Conservation (phyloP, 345 rosid species). For the Lenwebbia sp. region DNA sequence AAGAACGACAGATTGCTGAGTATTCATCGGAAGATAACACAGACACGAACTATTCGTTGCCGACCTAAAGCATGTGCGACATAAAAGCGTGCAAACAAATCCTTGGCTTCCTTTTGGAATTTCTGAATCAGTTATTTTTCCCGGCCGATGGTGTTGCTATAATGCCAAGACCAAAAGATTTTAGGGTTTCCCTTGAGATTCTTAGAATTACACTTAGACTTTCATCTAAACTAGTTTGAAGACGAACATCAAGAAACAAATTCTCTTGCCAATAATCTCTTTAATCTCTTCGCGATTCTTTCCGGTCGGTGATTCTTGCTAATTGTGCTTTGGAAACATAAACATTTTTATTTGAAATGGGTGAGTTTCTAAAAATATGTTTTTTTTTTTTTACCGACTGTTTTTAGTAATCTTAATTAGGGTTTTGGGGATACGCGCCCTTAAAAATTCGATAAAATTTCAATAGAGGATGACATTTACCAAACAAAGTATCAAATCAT, state of each 20-base stretch:
- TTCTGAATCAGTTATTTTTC: not conserved
- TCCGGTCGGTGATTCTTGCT: not conserved
- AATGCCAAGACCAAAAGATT: not conserved
- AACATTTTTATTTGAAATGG: no score
- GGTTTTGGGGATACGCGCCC: not conserved
- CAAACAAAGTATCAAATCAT: constrained; percentile 59
- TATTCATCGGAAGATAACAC: rapidly evolving
- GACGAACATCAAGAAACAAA: not conserved
- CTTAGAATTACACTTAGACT: not conserved
- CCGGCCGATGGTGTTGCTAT: not conserved
- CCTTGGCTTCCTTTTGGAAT: not conserved
- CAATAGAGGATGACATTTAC: not conserved
- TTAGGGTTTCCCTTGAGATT: not conserved
- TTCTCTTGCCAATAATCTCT: not conserved
- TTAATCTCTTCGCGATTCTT: not conserved
- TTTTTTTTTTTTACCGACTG: not conserved
- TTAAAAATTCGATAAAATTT: not conserved
- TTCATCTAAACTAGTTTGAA: not conserved
- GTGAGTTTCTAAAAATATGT: not conserved
- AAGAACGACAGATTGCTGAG: not conserved
- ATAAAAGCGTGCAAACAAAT: not conserved
- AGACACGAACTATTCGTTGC: not conserved
- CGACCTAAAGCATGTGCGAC: not conserved
- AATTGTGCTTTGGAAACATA: no score
- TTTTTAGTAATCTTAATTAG: not conserved